phyloP scores from a whole-genome alignment of 2,329 filamentous ascomycete genomes.

The Paecilomyces niveus region DNA sequence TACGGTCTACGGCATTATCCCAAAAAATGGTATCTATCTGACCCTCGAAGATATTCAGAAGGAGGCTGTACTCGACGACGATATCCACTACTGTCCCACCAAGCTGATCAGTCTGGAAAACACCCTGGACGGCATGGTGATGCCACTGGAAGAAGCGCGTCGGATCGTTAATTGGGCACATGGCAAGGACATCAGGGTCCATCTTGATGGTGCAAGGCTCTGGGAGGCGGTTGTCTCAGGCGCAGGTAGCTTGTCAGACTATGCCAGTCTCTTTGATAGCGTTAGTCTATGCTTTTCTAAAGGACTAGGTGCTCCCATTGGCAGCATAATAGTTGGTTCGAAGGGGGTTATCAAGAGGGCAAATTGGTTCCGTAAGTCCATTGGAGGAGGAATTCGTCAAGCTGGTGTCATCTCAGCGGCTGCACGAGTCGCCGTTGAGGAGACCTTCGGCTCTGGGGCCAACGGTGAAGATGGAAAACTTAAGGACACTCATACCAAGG shows the following conservation, averaged over 20 bases:
- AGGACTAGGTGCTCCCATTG: slow-evolving; percentile 73
- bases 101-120: slow-evolving; percentile 79
- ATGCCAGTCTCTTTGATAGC: slow-evolving; percentile 63
- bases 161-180: slow-evolving; percentile 65
- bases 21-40: slow-evolving; percentile 64
- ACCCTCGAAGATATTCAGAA: slow-evolving; percentile 69
- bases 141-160: slow-evolving; percentile 64
- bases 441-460: slow-evolving; percentile 61
- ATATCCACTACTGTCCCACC: slow-evolving; percentile 74
- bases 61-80: slow-evolving; percentile 53
- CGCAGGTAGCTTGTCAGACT: slow-evolving; percentile 60
- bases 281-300: slow-evolving; percentile 76
- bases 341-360: slow-evolving; percentile 57
- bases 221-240: slow-evolving; percentile 74
- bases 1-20: slow-evolving; percentile 58
- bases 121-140: slow-evolving; percentile 70
- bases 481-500: slow-evolving; percentile 53
- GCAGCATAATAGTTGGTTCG: slow-evolving; percentile 62
- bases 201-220: slow-evolving; percentile 71
- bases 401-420: slow-evolving; percentile 69
- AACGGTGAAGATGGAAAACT: slow-evolving; percentile 57
- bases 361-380: slow-evolving; percentile 70
- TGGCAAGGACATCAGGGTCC: slow-evolving; percentile 58
- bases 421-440: slow-evolving; percentile 68
- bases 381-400: slow-evolving; percentile 73